These are phyloP conservation scores for Scedosporium apiospermum DNA, from an alignment of 2,329 filamentous ascomycete genomes.

Conservation along the genomic window DNA sequence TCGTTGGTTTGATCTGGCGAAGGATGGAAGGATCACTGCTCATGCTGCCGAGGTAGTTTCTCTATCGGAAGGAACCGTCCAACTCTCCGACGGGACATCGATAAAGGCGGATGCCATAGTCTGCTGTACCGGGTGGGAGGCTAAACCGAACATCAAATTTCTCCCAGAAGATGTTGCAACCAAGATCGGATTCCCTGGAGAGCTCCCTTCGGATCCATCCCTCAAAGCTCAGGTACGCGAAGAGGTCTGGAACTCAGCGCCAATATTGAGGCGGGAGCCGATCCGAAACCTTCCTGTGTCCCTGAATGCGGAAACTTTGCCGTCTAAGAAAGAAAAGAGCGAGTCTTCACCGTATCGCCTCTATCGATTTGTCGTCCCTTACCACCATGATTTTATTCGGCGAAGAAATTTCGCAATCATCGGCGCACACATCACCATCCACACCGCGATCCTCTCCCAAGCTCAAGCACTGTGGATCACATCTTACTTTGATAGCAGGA, in stretches of 20 bases:
- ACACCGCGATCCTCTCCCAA: slow-evolving; percentile 6
- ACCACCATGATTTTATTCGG: slow-evolving; percentile 4
- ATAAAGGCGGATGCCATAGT: slow-evolving; percentile 9
- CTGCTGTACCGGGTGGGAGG: slow-evolving; percentile 10
- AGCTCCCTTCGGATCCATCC: neutral
- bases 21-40: slow-evolving; percentile 7
- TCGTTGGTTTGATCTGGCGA: slow-evolving; percentile 9
- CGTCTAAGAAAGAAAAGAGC: neutral
- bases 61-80: slow-evolving; percentile 4
- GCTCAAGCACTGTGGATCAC: slow-evolving; percentile 9
- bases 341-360: slow-evolving; percentile 5
- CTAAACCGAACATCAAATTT: slow-evolving; percentile 7
- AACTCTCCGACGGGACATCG: slow-evolving; percentile 7
- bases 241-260: slow-evolving; percentile 2
- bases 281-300: neutral
- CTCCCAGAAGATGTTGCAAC: neutral
- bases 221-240: neutral
- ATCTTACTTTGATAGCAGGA: slow-evolving; percentile 5
- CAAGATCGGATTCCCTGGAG: slow-evolving; percentile 3
- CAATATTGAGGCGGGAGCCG: neutral
- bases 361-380: slow-evolving; percentile 8
- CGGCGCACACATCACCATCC: slow-evolving; percentile 9
- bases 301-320: neutral
- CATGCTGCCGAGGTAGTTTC: slow-evolving; percentile 9
- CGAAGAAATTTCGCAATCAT: slow-evolving; percentile 6